Conservation (phyloP, 1,284 basidiomycete species). For the Entoloma clypeatum region DNA sequence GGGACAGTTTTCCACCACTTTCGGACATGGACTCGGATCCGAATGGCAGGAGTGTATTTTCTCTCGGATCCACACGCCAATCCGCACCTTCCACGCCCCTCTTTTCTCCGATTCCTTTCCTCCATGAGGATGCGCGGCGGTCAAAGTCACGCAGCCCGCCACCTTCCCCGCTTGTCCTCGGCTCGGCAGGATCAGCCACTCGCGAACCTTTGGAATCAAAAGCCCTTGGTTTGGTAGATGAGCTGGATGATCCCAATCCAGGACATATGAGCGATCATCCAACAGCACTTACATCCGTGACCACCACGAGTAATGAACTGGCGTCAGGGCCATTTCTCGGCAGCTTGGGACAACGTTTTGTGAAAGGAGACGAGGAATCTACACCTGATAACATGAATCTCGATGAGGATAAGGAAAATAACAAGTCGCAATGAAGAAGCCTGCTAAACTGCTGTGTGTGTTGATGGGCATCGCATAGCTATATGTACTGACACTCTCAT, state of each 20-base stretch:
- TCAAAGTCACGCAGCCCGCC: slow-evolving; percentile 74
- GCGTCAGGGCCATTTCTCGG: slow-evolving; percentile 44
- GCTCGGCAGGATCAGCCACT: slow-evolving; percentile 28
- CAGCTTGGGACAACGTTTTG: slow-evolving; percentile 63
- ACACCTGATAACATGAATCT: slow-evolving; percentile 41
- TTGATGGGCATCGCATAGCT: slow-evolving; percentile 6
- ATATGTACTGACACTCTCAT: too few species aligned
- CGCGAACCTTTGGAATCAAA: slow-evolving; percentile 40
- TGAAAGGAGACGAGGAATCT: slow-evolving; percentile 41
- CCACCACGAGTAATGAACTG: slow-evolving; percentile 36
- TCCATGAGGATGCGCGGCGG: slow-evolving; percentile 71
- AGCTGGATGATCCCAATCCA: slow-evolving; percentile 76
- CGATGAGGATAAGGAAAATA: slow-evolving; percentile 63
- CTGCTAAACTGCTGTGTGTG: slow-evolving; percentile 24
- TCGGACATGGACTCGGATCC: slow-evolving; percentile 39
- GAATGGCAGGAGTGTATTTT: slow-evolving; percentile 38
- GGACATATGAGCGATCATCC: slow-evolving; percentile 80
- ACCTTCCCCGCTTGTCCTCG: slow-evolving; percentile 62
- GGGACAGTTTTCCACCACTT: slow-evolving; percentile 63
- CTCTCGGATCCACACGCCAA: slow-evolving; percentile 39
- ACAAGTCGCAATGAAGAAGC: slow-evolving; percentile 22
- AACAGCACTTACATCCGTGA: slow-evolving; percentile 64
- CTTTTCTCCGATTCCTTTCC: slow-evolving; percentile 81
- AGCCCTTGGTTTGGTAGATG: slow-evolving; percentile 72
- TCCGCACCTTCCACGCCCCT: slow-evolving; percentile 70